A percentile compares a stretch with the other conserved stretches of the same genome.
Conservation (phyloP, 164 flowering plant species). For the Magnolia officinalis region DNA sequence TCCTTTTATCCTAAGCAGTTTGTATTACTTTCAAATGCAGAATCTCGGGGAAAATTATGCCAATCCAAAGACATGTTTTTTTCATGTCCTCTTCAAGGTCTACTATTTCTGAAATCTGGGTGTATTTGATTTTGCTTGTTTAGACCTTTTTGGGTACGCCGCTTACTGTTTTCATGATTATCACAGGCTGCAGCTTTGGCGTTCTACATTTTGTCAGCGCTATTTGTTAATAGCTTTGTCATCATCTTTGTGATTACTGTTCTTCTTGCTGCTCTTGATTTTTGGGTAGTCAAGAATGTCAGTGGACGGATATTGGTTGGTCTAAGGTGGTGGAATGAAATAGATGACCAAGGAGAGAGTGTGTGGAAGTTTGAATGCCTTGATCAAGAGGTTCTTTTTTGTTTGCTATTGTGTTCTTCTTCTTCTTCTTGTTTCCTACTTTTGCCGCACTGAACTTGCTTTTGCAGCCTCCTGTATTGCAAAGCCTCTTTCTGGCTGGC, state of each 20-base stretch:
- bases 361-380: slow-evolving; percentile 94
- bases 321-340: slow-evolving; percentile 98
- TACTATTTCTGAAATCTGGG: not conserved
- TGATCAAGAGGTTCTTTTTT: slow-evolving; percentile 71
- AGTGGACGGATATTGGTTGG: slow-evolving; percentile 96
- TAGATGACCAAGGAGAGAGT: slow-evolving; percentile 87
- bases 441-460: not conserved
- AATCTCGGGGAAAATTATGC: slow-evolving; percentile 75
- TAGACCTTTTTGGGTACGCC: not conserved
- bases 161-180: slow-evolving; percentile 13
- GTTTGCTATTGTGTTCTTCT: not conserved
- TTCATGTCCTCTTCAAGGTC: slow-evolving; percentile 95
- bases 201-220: slow-evolving; percentile 83
- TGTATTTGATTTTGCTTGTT: not conserved
- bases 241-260: slow-evolving; percentile 93
- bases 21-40: slow-evolving; percentile 28
- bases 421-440: not conserved
- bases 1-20: not conserved
- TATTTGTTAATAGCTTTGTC: slow-evolving; percentile 75
- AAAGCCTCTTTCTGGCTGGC: not conserved
- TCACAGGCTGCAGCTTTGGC: slow-evolving; percentile 83
- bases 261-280: slow-evolving; percentile 86
- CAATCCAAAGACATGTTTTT: slow-evolving; percentile 86
- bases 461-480: not conserved
- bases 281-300: slow-evolving; percentile 98